phyloP scores from a whole-genome alignment of 2,329 filamentous ascomycete genomes.

The Ascochyta viciae-villosae region DNA sequence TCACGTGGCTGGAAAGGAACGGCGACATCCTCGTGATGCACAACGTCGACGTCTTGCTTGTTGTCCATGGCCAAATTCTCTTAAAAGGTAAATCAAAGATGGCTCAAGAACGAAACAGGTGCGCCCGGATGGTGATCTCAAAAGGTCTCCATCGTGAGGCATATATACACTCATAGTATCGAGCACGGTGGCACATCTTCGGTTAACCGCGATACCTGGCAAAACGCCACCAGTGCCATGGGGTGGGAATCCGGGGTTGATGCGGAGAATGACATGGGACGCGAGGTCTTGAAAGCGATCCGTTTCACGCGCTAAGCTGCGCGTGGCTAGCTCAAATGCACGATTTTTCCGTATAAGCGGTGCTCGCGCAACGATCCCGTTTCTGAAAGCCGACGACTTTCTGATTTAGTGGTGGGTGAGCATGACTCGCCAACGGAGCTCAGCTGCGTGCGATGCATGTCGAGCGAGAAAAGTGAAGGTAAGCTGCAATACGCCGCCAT shows the following conservation, averaged over 20 bases:
- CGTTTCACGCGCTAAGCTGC: background rate
- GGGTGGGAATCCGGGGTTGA: constrained; percentile 9
- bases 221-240: constrained; percentile 5
- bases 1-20: constrained; percentile 11
- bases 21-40: constrained; percentile 21
- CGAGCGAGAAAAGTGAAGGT: constrained; percentile 31
- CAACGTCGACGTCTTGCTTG: constrained; percentile 18
- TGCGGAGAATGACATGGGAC: constrained; percentile 6
- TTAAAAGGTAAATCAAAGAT: too few species aligned
- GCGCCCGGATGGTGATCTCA: constrained; percentile 3
- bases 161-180: constrained; percentile 9
- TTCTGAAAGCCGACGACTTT: background rate
- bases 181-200: constrained; percentile 1
- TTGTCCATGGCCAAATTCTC: constrained; percentile 4
- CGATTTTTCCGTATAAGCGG: constrained; percentile 17
- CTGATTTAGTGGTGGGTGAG: constrained; percentile 12
- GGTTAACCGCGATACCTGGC: background rate
- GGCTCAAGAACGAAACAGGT: background rate
- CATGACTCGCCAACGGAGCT: constrained; percentile 18
- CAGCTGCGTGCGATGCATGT: constrained; percentile 31
- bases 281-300: background rate
- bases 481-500: background rate
- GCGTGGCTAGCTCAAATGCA: constrained; percentile 7
- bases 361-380: background rate
- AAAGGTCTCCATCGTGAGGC: background rate